Conservation (phyloP, 1,284 basidiomycete genomes). For the Vanrija humicola region DNA sequence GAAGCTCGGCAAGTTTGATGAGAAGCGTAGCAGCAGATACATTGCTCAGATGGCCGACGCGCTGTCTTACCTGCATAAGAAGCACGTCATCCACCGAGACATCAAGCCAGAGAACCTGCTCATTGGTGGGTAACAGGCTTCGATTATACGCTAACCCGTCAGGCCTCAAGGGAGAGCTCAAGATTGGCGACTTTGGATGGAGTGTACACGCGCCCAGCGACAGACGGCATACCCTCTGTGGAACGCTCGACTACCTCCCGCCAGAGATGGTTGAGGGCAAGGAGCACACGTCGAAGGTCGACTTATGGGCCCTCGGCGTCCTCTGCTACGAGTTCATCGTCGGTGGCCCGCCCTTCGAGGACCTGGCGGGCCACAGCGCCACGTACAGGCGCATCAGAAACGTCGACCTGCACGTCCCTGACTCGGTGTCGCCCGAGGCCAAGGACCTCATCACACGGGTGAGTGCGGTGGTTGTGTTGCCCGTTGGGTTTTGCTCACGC, state of each 20-base stretch:
- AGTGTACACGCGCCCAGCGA: slow-evolving; percentile 95
- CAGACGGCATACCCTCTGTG: slow-evolving; percentile 82
- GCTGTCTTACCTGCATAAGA: slow-evolving; percentile 83
- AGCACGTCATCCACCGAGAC: slow-evolving; percentile 97
- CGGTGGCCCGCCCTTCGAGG: slow-evolving; percentile 89
- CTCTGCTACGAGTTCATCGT: slow-evolving; percentile 92
- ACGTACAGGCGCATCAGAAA: slow-evolving; percentile 70
- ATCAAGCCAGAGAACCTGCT: slow-evolving; percentile 99
- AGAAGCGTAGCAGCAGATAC: slow-evolving; percentile 77
- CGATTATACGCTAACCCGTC: background rate
- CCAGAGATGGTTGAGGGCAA: slow-evolving; percentile 96
- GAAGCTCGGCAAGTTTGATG: slow-evolving; percentile 79
- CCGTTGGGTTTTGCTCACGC: background rate
- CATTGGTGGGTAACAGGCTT: slow-evolving; percentile 55
- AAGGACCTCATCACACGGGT: slow-evolving; percentile 64
- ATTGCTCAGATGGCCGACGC: slow-evolving; percentile 99
- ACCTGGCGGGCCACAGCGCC: slow-evolving; percentile 72
- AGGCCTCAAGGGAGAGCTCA: slow-evolving; percentile 85
- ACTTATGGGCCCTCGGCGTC: slow-evolving; percentile 96
- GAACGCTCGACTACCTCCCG: slow-evolving; percentile 93
- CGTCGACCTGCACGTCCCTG: slow-evolving; percentile 73
- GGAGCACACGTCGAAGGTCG: slow-evolving; percentile 52
- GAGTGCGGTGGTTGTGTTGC: slow-evolving; percentile 13
- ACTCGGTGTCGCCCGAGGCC: slow-evolving; percentile 62
- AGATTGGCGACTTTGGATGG: slow-evolving; percentile 90